A percentile compares a stretch with the other conserved stretches of the same genome.
Evolutionary conservation across 2,329 filamentous ascomycete genomes (phyloP).

Genomic region (Pseudogymnoascus sp.): DNA sequence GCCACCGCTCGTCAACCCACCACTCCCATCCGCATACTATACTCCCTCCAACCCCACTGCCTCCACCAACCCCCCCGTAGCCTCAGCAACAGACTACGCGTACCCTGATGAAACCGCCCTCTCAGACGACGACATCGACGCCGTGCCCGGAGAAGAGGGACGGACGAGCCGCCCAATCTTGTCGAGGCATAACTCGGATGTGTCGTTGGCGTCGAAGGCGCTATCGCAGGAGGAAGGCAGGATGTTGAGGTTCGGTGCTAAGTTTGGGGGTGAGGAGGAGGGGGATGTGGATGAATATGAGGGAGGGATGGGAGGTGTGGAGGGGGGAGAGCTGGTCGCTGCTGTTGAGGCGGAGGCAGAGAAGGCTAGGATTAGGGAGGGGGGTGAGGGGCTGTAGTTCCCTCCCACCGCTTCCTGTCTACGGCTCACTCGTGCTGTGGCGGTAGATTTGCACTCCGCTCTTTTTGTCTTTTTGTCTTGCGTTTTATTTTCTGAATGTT

Average conservation of each 20-base stretch:
- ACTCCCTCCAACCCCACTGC: neutral
- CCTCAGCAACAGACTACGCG: constrained; percentile 18
- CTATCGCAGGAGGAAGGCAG: constrained; percentile 62
- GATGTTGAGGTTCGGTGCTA: constrained; percentile 60
- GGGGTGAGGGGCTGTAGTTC: neutral
- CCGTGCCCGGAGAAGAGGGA: constrained; percentile 25
- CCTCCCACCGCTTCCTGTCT: neutral
- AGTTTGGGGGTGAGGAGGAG: constrained; percentile 47
- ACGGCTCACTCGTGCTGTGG: neutral
- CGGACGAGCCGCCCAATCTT: constrained; percentile 33
- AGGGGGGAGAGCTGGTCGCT: constrained; percentile 9
- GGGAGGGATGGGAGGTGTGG: neutral
- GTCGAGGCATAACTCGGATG: constrained; percentile 55
- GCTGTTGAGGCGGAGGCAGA: constrained; percentile 3
- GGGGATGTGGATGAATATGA: constrained; percentile 23
- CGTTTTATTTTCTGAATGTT: neutral
- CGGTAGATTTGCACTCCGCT: neutral
- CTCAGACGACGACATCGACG: constrained; percentile 31
- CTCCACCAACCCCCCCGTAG: constrained; percentile 15
- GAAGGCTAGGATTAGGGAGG: neutral
- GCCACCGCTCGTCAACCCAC: constrained; percentile 13
- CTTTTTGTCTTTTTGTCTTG: neutral
- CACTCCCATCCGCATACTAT: constrained; percentile 11
- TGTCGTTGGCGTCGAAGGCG: constrained; percentile 57
- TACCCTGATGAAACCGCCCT: constrained; percentile 31